These are phyloP conservation scores for Nepenthes alata DNA, from an alignment of 179 eudicot genomes.

Conservation along the genomic window DNA sequence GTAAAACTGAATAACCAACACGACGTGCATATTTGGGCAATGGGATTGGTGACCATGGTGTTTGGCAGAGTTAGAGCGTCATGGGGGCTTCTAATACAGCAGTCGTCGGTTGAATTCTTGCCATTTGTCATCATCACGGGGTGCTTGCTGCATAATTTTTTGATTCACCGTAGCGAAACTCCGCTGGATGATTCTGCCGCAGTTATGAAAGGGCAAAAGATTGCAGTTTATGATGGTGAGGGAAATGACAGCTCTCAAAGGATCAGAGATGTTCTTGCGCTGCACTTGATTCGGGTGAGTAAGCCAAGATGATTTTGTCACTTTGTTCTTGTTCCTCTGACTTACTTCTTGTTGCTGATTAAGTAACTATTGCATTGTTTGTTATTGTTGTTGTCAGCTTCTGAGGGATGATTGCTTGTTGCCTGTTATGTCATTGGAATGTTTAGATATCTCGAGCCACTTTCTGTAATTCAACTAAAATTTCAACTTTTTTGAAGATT, in stretches of 20 bases:
- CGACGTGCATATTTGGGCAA: conserved; percentile 37
- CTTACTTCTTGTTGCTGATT: too few relatives aligned
- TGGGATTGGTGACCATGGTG: conserved; percentile 40
- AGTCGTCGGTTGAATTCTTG: conserved; percentile 59
- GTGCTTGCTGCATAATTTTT: conserved; percentile 75
- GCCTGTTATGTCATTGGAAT: too few relatives aligned
- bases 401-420: too few relatives aligned
- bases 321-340: background rate
- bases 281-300: conserved; percentile 53
- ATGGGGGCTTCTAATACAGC: conserved; percentile 51
- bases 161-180: conserved; percentile 60
- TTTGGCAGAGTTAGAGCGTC: conserved; percentile 49
- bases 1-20: too few relatives aligned
- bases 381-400: too few relatives aligned
- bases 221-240: conserved; percentile 39
- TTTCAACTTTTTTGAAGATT: too few relatives aligned
- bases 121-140: conserved; percentile 59
- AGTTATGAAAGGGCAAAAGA: conserved; percentile 15
- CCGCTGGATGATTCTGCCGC: conserved; percentile 29
- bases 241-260: conserved; percentile 37
- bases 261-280: conserved; percentile 57
- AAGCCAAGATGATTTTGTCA: conserved; percentile 21
- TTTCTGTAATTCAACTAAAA: too few relatives aligned
- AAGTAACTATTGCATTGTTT: too few relatives aligned
- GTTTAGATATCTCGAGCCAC: too few relatives aligned